Base-by-base conservation (phyloP, 495 filamentous ascomycete species). In the Choiromyces venosus region DNA sequence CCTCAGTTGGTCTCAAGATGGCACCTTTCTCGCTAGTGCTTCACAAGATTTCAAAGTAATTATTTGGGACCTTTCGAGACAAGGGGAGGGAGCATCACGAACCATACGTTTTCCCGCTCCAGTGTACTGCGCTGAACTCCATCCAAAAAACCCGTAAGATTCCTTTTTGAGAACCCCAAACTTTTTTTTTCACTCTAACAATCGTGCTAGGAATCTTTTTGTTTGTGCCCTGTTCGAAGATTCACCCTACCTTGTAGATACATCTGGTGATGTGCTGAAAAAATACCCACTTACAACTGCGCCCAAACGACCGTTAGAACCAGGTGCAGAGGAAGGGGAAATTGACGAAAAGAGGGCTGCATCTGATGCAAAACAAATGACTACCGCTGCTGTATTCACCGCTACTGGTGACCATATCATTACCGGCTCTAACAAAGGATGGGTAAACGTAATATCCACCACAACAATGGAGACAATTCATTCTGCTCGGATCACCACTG, bases 11-110 rank as follows among this genome's bases (percentile, higher is more conserved):
- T 97, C 93, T 10, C 85, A 91, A 74, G 91, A 93, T 83, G 93
- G 94, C 35, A 87, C 93, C 61, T 98, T 96, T 83, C 87, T 99
- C n/a, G 88, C 98, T 36, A 97, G 92, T 74, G 89, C 92, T n/a
- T 93, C 91, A 19, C 93, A 96, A 77, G 95, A 97, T 79, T 97
- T 94, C 91, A 96, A 93, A 83, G 93, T 89, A 70, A 92, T 97
- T 42, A 86, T 98, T 1, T 99, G 95, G 95, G 96, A 99, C 83
- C 83, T 99, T 65, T 86, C 86, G 25, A 86, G 83, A 68, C 82
- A 83, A 66, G 79, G 79, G 35, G 83, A 85, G 78, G 85, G 86
- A 74, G 85, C 87, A 75, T 71, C 70, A 37, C 87, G 91, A 44
- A 90, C 87, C 36, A 90, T 97, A 70, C 89, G 91, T 71, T 96